Conservation (phyloP, 805 yeast genomes). For the Cyberlindnera euphorbiiphila region DNA sequence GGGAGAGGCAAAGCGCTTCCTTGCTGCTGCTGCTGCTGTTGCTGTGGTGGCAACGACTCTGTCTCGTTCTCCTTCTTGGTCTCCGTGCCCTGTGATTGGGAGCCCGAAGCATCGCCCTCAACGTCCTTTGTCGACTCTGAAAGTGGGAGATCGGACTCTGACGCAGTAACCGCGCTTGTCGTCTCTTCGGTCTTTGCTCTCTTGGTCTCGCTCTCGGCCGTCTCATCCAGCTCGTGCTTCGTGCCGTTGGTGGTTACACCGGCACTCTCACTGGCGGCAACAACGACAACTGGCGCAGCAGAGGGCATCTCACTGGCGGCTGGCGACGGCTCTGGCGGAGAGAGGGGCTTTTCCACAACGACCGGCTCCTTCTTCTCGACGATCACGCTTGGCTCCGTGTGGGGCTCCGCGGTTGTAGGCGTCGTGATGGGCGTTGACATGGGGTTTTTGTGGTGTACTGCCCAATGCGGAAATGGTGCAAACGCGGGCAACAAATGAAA, state of each 20-base stretch:
- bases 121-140: conserved; percentile 2
- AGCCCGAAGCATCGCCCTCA: not conserved
- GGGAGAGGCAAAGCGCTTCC: conserved; percentile 8
- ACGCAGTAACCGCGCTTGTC: not conserved
- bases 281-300: not conserved
- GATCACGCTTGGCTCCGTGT: conserved; percentile 1
- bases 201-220: conserved; percentile 8
- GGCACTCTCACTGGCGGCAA: too few relatives aligned
- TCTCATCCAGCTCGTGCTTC: conserved; percentile 14
- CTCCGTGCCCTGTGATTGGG: too few relatives aligned
- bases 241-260: not conserved
- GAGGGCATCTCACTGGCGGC: conserved; percentile 5
- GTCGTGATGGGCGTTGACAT: conserved; percentile 16
- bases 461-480: conserved; percentile 12
- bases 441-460: not conserved
- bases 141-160: conserved; percentile 2
- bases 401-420: conserved; percentile 12
- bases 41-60: not conserved
- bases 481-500: not conserved
- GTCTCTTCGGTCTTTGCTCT: conserved; percentile 10
- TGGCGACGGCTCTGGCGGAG: conserved; percentile 15
- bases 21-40: conserved; percentile 9
- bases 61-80: not conserved
- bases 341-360: conserved; percentile 15
- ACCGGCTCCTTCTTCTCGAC: conserved; percentile 1